A percentile compares a stretch with the other conserved stretches of the same genome.
These are phyloP conservation scores for Fusarium phyllophilum DNA, from an alignment of 2,329 filamentous ascomycete species.

Conservation along the genomic window DNA sequence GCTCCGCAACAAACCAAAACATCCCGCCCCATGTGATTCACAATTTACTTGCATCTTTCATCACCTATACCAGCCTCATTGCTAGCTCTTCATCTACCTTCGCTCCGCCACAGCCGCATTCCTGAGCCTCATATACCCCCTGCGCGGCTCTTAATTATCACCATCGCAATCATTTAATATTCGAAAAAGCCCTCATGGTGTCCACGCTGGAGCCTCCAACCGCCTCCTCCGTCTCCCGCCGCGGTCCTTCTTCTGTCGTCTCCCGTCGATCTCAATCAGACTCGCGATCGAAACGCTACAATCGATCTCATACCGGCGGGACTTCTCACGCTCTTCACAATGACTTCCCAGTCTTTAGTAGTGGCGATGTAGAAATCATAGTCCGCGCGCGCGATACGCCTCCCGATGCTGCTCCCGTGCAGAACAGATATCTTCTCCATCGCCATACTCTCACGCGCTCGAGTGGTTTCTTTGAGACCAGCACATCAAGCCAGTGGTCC, in stretches of 20 bases:
- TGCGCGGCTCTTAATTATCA: conserved; percentile 15
- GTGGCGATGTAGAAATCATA: conserved; percentile 91
- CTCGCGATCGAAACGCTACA: conserved; percentile 74
- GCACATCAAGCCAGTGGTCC: conserved; percentile 80
- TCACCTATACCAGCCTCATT: conserved; percentile 23
- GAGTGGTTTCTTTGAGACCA: conserved; percentile 93
- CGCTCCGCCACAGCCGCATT: conserved; percentile 30
- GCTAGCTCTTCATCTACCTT: conserved; percentile 24
- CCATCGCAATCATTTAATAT: conserved; percentile 2
- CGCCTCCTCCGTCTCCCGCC: conserved; percentile 64
- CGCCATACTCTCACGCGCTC: conserved; percentile 87
- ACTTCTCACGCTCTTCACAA: conserved; percentile 78
- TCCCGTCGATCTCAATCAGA: conserved; percentile 68
- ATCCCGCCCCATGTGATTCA: conserved; percentile 42
- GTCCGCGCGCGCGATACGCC: conserved; percentile 66
- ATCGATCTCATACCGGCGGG: conserved; percentile 82
- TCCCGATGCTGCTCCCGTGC: conserved; percentile 47
- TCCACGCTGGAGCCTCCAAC: conserved; percentile 65
- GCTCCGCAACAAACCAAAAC: conserved; percentile 38
- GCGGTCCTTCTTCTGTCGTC: conserved; percentile 66
- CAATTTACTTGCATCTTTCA: conserved; percentile 9
- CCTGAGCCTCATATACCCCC: conserved; percentile 9
- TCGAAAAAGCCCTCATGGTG: conserved; percentile 61
- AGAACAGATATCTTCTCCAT: conserved; percentile 89
- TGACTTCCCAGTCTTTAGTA: conserved; percentile 93